A percentile compares a stretch with the other conserved stretches of the same genome.
Evolutionary conservation across 768 basidiomycete species (phyloP).

Genomic region (Mycena albidolilacea): DNA sequence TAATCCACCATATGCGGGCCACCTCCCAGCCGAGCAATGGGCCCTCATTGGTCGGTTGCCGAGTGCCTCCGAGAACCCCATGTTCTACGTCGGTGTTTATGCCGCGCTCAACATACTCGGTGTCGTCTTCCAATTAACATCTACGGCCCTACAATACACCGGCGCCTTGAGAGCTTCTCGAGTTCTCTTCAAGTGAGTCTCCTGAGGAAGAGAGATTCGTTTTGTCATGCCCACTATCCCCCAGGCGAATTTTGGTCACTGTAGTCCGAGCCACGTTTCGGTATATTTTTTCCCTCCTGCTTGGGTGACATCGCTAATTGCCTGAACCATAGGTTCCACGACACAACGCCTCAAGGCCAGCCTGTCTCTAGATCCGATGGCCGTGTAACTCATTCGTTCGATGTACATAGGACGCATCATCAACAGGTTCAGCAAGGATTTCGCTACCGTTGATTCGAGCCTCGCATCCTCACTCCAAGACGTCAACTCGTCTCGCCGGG

Average conservation of each 20-base stretch:
- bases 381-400: too few relatives aligned
- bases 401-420: constrained; percentile 78
- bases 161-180: constrained; percentile 63
- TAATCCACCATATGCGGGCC: too few relatives aligned
- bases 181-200: constrained; percentile 52
- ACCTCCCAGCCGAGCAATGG: too few relatives aligned
- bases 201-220: not conserved
- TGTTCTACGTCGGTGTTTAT: constrained; percentile 77
- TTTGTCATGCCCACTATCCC: not conserved
- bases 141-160: constrained; percentile 66
- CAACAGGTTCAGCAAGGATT: constrained; percentile 81
- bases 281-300: constrained; percentile 34
- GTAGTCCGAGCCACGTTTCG: constrained; percentile 77
- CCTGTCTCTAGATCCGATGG: too few relatives aligned
- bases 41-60: constrained; percentile 45
- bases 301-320: too few relatives aligned
- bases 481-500: constrained; percentile 85
- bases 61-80: constrained; percentile 66
- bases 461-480: constrained; percentile 78
- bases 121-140: constrained; percentile 60
- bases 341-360: constrained; percentile 73
- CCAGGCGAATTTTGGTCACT: constrained; percentile 59
- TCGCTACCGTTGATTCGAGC: constrained; percentile 90
- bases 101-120: constrained; percentile 66
- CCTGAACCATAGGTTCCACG: constrained; percentile 23